Base-by-base conservation (phyloP, 2,329 filamentous ascomycete genomes). In the Epichloe coenophiala region DNA sequence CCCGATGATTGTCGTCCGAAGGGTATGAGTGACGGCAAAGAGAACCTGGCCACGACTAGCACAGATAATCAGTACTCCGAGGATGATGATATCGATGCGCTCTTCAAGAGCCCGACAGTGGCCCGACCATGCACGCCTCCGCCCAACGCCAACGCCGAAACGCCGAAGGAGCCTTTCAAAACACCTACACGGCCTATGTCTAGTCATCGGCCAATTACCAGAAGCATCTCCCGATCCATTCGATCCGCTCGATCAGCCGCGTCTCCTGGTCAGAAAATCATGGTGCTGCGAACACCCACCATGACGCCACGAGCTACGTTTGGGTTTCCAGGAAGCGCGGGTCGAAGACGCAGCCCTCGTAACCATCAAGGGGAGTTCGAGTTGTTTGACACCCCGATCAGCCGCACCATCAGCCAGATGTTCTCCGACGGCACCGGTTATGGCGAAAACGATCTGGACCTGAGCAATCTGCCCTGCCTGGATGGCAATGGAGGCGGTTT, bases 121-220 rank as follows among this genome's bases (percentile, higher is more conserved):
- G 55, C 61, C 57, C 63, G 74, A 57, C 72, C 67, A 48, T 81
- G 69, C 48, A 81, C 72, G 4, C 78, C 73, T 53, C 73, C 73
- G 53, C 77, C 75, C 4, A 72, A 66, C 41, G 57, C 63, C 4
- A 75, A 73, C 61, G 50, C 55, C 2, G 48, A 54, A 12, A 47
- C 56, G 1, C 67, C 71, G 51, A 65, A 69, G 37, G 71, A 70
- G 47, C 67, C 68, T 2, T 79, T 81, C 63, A 82, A 81, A 63
- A 84, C 81, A 3, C 80, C 81, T 1, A 78, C 78, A 1, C 76
- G 74, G n/a, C 72, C 71, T n/a, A 79, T 76, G 1, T 80, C 77
- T 2, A 80, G 65, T 56, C 78, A 80, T 59, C 78, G 76, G 56
- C 80, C 74, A 36, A 76, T 76, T 61, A 83, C 78, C 57, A 72